Base-by-base conservation (phyloP, 192 early-diverging fungal genomes). In the Dispira parvispora region DNA sequence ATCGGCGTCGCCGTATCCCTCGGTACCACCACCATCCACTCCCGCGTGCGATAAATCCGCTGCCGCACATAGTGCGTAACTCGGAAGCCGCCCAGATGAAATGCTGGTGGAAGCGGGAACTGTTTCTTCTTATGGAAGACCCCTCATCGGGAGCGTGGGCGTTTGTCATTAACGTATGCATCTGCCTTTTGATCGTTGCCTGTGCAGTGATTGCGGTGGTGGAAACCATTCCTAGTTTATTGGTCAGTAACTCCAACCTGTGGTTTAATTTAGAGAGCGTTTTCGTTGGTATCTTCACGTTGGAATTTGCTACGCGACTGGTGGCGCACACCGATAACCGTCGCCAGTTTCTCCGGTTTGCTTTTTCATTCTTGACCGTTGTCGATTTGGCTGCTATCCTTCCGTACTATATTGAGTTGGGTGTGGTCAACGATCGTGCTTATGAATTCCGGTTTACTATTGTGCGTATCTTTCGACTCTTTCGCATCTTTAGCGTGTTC, bases 381-480 rank as follows among this genome's bases (percentile, higher is more conserved):
- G 77, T 90, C 52, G 88, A 90, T 46, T 78, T 88, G 21, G 74
- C 88, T 55, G 83, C 88, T 0, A 87, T 90, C 57, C 69, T 88
- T 21, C 88, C 88, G 18, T 90, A 85, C 69, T 90, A 88, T 67
- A 78, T 90, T 43, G 86, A 90, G 66, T 68, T 90, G 42, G 64
- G 79, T 2, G 67, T 84, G 21, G 73, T 80, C 45, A 70, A 79
- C 25, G 85, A 86, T 25, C 85, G 84, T 69, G 83, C 84, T 11
- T 85, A 82, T 61, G 84, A 84, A 65, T 89, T 89, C 68, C 80
- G 87, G 12, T 87, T 89, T 73, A 89, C 88, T n/a, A 87, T 88
- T 53, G 66, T 90, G 66, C 75, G 86, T 25, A 68, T 88, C 11
- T 88, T 90, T 67, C 79, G 88, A 27, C 71, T 90, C 11, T 68